A percentile compares a stretch with the other conserved stretches of the same genome.
Evolutionary conservation across 495 filamentous ascomycete genomes (phyloP).

Genomic region (Aspergillus affinis): DNA sequence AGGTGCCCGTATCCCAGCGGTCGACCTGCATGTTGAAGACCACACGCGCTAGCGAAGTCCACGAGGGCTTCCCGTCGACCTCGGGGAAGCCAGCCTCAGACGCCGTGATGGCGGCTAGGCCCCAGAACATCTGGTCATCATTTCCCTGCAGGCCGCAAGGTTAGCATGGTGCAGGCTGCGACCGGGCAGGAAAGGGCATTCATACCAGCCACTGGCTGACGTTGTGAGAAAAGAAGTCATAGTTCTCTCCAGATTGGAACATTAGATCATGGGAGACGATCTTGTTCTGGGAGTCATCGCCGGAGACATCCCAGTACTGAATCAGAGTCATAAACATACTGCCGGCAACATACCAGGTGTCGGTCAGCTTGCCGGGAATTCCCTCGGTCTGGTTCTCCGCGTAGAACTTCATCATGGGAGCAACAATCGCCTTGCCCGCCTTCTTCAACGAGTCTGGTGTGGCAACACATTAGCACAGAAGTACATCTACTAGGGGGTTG

Average conservation of each 20-base stretch:
- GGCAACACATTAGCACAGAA: neutral
- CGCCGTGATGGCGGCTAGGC: constrained; percentile 49
- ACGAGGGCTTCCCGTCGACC: constrained; percentile 53
- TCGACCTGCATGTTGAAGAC: constrained; percentile 65
- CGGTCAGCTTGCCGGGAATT: constrained; percentile 39
- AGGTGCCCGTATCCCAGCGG: constrained; percentile 46
- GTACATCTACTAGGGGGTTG: neutral
- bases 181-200: neutral
- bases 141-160: constrained; percentile 34
- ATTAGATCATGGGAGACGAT: constrained; percentile 44
- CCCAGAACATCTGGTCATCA: constrained; percentile 56
- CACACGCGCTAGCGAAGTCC: constrained; percentile 68
- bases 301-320: constrained; percentile 52
- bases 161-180: neutral
- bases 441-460: constrained; percentile 21
- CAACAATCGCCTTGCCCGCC: constrained; percentile 22
- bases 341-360: constrained; percentile 50
- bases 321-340: constrained; percentile 48
- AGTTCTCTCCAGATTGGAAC: constrained; percentile 41
- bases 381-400: constrained; percentile 39
- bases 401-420: constrained; percentile 50
- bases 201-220: constrained; percentile 32
- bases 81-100: constrained; percentile 47
- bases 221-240: constrained; percentile 41
- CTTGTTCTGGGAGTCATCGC: constrained; percentile 44